Conservation (phyloP, 805 yeast genomes). For the Clavispora vitiphila region DNA sequence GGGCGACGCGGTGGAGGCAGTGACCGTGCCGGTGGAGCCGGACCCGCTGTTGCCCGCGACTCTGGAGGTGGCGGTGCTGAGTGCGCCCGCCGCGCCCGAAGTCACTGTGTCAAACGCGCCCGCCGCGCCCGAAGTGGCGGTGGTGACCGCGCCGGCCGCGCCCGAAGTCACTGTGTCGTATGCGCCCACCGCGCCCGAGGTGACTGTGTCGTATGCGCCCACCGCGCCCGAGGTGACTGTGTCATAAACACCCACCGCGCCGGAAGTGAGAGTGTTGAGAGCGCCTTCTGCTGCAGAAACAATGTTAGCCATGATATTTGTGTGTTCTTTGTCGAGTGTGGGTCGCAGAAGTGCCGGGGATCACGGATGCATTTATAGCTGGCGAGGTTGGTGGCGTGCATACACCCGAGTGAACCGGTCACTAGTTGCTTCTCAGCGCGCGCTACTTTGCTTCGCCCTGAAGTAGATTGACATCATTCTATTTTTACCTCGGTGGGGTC, state of each 20-base stretch:
- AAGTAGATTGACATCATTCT: neutral
- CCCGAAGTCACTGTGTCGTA: conserved; percentile 3
- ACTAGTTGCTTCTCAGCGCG: neutral
- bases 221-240: conserved; percentile 1
- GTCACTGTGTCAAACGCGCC: conserved; percentile 8
- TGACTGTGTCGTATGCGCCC: conserved; percentile 4
- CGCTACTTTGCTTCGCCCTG: neutral
- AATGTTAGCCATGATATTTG: neutral
- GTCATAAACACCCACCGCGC: conserved; percentile 5
- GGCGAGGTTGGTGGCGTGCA: neutral
- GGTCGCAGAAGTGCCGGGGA: neutral
- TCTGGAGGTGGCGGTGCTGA: conserved; percentile 10
- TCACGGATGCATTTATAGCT: neutral
- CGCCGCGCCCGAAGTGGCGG: conserved; percentile 5
- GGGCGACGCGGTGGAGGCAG: conserved; percentile 1
- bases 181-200: conserved; percentile 12
- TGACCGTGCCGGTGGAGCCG: neutral
- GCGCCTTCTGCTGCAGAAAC: conserved; percentile 4
- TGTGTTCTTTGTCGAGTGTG: too few relatives aligned
- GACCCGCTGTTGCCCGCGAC: conserved; percentile 16
- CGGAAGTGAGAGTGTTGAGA: conserved; percentile 5
- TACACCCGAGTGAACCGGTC: neutral
- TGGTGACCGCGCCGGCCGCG: conserved; percentile 2
- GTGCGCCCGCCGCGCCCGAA: conserved; percentile 14
- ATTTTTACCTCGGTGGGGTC: too few relatives aligned